Percentiles rank a stretch among this genome's conserved stretches.
phyloP scores from a whole-genome alignment of 805 yeast species.

The Schwanniomyces polymorphus region DNA sequence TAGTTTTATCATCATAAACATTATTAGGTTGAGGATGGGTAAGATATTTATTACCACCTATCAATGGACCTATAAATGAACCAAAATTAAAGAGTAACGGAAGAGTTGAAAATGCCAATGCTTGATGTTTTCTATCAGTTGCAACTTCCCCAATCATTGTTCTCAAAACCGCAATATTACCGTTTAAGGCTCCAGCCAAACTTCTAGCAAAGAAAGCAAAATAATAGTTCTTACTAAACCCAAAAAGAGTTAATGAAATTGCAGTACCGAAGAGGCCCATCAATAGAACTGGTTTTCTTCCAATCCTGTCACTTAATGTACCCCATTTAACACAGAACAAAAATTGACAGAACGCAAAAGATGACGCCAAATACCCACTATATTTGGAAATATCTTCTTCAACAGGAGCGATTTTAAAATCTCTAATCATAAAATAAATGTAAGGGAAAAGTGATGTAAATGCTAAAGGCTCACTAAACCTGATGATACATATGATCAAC shows the following conservation, averaged over 20 bases:
- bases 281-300: slow-evolving; percentile 55
- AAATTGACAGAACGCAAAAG: slow-evolving; percentile 63
- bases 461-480: slow-evolving; percentile 63
- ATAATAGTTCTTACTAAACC: slow-evolving; percentile 52
- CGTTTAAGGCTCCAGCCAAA: slow-evolving; percentile 58
- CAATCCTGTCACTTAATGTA: slow-evolving; percentile 49
- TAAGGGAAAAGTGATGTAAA: slow-evolving; percentile 67
- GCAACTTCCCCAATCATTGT: slow-evolving; percentile 65
- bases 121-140: slow-evolving; percentile 55
- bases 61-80: slow-evolving; percentile 58
- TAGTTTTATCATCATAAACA: neutral
- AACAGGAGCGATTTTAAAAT: slow-evolving; percentile 25
- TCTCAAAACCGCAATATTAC: slow-evolving; percentile 64
- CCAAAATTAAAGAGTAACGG: slow-evolving; percentile 66
- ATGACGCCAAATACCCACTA: slow-evolving; percentile 61
- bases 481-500: slow-evolving; percentile 36
- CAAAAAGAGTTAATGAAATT: slow-evolving; percentile 48
- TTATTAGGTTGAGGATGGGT: slow-evolving; percentile 38
- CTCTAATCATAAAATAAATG: slow-evolving; percentile 38
- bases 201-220: slow-evolving; percentile 55
- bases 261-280: slow-evolving; percentile 55
- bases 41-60: slow-evolving; percentile 51
- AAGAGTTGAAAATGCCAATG: slow-evolving; percentile 59
- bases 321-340: slow-evolving; percentile 65
- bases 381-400: slow-evolving; percentile 58